Evolutionary conservation across 163 green algal species (phyloP).

Genomic region (Chlamydomonas reinhardtii): DNA sequence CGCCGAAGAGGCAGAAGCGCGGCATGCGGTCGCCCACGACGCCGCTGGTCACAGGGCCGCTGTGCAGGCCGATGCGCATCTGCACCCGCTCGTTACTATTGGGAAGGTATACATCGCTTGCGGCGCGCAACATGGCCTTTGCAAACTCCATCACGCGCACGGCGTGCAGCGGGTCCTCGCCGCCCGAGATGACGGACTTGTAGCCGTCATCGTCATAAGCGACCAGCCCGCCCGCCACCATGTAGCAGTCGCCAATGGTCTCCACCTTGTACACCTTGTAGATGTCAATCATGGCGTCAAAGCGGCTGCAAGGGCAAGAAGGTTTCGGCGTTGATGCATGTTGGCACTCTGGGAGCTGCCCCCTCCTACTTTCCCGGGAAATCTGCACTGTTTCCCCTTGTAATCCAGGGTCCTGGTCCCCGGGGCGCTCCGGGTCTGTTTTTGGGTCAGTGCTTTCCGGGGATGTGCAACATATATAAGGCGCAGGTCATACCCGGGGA

Average conservation of each 20-base stretch:
- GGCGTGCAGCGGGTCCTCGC: constrained; percentile 34
- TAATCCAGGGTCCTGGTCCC: no score
- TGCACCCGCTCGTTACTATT: constrained; percentile 1
- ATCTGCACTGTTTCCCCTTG: no score
- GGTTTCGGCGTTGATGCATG: no score
- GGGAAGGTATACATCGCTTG: not conserved
- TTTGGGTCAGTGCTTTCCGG: no score
- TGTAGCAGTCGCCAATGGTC: constrained; percentile 33
- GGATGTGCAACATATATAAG: no score
- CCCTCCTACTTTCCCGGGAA: no score
- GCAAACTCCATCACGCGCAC: constrained; percentile 32
- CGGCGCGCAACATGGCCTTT: constrained; percentile 41
- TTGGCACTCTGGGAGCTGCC: no score
- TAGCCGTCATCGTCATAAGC: constrained; percentile 31
- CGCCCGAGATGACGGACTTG: constrained; percentile 26
- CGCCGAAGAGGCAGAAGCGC: constrained; percentile 39
- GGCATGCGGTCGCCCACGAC: constrained; percentile 40
- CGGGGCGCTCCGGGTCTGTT: no score
- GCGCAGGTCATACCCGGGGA: no score
- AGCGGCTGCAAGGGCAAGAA: not conserved
- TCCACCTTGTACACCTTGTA: constrained; percentile 19
- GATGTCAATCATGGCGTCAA: constrained; percentile 36
- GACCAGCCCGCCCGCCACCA: constrained; percentile 43
- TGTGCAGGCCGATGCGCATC: constrained; percentile 40
- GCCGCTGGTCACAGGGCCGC: constrained; percentile 30